A percentile compares a stretch with the other conserved stretches of the same genome.
These are phyloP conservation scores for Capronia epimyces DNA, from an alignment of 2,329 filamentous ascomycete genomes.

Conservation along the genomic window DNA sequence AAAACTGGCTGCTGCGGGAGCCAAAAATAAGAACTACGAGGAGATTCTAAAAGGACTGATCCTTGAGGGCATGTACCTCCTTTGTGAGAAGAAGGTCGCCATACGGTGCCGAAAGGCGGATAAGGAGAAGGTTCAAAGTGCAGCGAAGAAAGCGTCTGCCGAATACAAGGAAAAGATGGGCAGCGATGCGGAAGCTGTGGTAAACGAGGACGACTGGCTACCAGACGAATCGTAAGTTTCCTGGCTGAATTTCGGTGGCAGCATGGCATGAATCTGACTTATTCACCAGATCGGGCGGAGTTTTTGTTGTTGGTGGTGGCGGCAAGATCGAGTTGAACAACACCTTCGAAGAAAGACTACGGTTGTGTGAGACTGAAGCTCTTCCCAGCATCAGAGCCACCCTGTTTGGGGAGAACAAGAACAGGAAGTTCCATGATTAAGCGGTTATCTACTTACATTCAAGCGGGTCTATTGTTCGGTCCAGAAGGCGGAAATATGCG, in stretches of 20 bases:
- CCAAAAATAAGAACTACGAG: slow-evolving; percentile 71
- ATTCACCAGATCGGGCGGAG: slow-evolving; percentile 67
- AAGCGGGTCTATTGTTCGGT: neutral
- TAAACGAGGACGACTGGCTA: slow-evolving; percentile 75
- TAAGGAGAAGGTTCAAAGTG: slow-evolving; percentile 67
- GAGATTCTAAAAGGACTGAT: slow-evolving; percentile 71
- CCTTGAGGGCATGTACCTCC: slow-evolving; percentile 81
- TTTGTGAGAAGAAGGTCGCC: slow-evolving; percentile 72
- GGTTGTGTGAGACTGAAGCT: slow-evolving; percentile 75
- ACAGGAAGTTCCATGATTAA: slow-evolving; percentile 93
- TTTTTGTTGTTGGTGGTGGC: slow-evolving; percentile 69
- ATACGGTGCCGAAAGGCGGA: slow-evolving; percentile 77
- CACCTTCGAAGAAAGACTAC: slow-evolving; percentile 87
- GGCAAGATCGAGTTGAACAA: slow-evolving; percentile 99
- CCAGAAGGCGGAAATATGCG: neutral
- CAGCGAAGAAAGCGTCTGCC: slow-evolving; percentile 66
- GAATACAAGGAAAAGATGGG: slow-evolving; percentile 78
- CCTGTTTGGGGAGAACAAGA: slow-evolving; percentile 89
- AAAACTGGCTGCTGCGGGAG: slow-evolving; percentile 61
- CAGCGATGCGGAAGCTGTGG: slow-evolving; percentile 61
- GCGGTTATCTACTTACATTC: slow-evolving; percentile 6
- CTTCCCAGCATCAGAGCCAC: slow-evolving; percentile 78
- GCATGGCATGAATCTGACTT: slow-evolving; percentile 26
- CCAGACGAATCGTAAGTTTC: slow-evolving; percentile 73
- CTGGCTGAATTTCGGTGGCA: neutral